Conservation (phyloP, 768 basidiomycete species). For the Suillus plorans region DNA sequence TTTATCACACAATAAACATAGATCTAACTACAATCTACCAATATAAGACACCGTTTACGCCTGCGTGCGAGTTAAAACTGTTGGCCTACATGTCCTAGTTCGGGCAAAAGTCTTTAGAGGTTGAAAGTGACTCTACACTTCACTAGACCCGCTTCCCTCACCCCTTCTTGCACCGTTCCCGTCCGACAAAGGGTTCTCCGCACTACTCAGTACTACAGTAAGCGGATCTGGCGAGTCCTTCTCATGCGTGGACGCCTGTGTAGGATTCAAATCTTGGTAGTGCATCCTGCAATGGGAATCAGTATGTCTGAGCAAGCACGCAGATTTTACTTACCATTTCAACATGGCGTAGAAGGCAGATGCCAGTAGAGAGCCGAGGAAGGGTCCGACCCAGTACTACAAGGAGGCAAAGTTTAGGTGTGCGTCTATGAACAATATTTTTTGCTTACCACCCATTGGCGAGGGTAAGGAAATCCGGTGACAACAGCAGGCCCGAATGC, state of each 20-base stretch:
- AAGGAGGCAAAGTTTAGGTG: constrained; percentile 5
- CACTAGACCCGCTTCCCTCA: background rate
- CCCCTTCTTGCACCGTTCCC: background rate
- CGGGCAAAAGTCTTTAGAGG: background rate
- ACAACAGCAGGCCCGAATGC: constrained; percentile 70
- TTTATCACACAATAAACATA: constrained; percentile 17
- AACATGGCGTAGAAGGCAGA: constrained; percentile 56
- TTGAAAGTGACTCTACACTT: background rate
- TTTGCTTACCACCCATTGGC: constrained; percentile 64
- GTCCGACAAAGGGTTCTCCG: background rate
- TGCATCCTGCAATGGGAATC: constrained; percentile 20
- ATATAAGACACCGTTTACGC: background rate
- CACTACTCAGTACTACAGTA: background rate
- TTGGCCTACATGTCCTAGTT: background rate
- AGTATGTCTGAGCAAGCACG: constrained; percentile 8
- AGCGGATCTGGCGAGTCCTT: constrained; percentile 27
- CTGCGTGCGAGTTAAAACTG: background rate
- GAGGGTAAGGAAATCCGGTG: constrained; percentile 49
- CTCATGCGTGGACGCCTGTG: constrained; percentile 27
- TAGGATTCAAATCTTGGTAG: constrained; percentile 29
- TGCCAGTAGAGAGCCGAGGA: constrained; percentile 62
- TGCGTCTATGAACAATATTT: background rate
- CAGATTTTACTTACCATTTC: constrained; percentile 42
- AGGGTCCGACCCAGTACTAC: constrained; percentile 73
- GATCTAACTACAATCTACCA: background rate